These are phyloP conservation scores for Ceratobasidium sp. DNA, from an alignment of 1,284 basidiomycete species.

Conservation along the genomic window DNA sequence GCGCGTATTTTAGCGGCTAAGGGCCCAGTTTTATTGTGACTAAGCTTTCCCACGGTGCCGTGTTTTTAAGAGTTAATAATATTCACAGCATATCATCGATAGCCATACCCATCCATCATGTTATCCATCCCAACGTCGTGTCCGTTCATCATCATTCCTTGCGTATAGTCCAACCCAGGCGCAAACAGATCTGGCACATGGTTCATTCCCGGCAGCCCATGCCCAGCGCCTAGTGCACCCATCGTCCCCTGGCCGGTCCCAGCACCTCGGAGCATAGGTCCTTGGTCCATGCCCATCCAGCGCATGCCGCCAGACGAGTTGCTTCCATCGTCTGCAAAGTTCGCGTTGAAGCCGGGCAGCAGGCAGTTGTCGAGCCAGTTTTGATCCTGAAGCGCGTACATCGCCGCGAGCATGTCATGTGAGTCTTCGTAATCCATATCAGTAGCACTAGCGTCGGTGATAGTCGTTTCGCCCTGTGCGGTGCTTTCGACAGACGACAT, in stretches of 20 bases:
- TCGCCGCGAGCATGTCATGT: conserved; percentile 74
- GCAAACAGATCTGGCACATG: conserved; percentile 27
- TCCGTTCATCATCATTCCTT: conserved; percentile 22
- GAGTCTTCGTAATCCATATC: conserved; percentile 42
- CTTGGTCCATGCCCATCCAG: conserved; percentile 9
- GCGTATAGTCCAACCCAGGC: conserved; percentile 32
- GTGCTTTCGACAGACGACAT: conserved; percentile 56
- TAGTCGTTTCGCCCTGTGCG: conserved; percentile 39
- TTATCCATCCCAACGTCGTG: conserved; percentile 23
- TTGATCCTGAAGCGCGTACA: conserved; percentile 77
- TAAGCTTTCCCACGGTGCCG: too few relatives aligned
- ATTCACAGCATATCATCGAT: conserved; percentile 20
- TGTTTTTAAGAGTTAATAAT: too few relatives aligned
- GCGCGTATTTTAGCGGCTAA: too few relatives aligned
- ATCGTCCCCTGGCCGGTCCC: conserved; percentile 16
- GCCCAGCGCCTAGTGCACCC: conserved; percentile 7
- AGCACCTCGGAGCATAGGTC: not conserved
- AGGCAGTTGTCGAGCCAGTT: conserved; percentile 81
- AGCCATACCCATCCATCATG: conserved; percentile 43
- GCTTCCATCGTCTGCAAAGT: conserved; percentile 37
- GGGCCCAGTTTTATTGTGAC: too few relatives aligned
- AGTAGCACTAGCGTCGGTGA: conserved; percentile 31
- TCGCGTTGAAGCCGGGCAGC: conserved; percentile 75
- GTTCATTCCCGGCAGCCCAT: not conserved
- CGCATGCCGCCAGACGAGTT: conserved; percentile 33